Percentiles rank a stretch among this genome's conserved stretches.
phyloP scores from a whole-genome alignment of 2,329 filamentous ascomycete species.

The Catunica adiposa region DNA sequence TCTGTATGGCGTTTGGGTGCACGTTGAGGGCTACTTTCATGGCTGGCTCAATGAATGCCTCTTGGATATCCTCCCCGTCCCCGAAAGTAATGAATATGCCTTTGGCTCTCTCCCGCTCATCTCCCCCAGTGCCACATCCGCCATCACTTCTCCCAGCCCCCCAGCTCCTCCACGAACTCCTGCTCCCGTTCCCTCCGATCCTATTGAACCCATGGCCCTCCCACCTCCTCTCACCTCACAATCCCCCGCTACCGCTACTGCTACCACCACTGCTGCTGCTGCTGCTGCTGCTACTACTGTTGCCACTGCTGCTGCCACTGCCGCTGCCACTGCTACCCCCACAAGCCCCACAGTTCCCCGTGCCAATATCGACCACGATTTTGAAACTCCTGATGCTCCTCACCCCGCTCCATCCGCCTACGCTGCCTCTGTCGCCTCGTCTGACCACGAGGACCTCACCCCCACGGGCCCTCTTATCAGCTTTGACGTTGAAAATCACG shows the following conservation, averaged over 20 bases:
- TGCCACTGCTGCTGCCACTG: neutral
- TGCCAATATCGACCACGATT: too few relatives aligned
- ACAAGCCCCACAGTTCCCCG: too few relatives aligned
- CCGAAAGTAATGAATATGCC: neutral
- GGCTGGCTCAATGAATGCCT: conserved; percentile 1
- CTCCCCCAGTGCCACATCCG: neutral
- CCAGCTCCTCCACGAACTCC: neutral
- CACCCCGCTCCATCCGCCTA: neutral
- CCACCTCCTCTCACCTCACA: neutral
- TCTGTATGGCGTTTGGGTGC: conserved; percentile 28
- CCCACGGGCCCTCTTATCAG: conserved; percentile 34
- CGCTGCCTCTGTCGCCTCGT: neutral
- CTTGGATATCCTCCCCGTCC: neutral
- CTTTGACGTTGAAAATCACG: conserved; percentile 43
- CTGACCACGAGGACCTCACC: neutral
- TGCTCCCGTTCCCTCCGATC: neutral
- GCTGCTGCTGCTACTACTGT: neutral
- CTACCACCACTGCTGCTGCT: neutral
- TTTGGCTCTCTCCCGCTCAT: neutral
- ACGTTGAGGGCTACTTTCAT: conserved; percentile 16
- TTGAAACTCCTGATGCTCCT: too few relatives aligned
- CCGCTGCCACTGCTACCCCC: neutral
- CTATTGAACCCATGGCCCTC: neutral
- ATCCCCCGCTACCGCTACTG: neutral
- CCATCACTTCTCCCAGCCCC: neutral